A percentile compares a stretch with the other conserved stretches of the same genome.
phyloP scores from a whole-genome alignment of 75 land plant genomes.

The Selaginella moellendorffii region DNA sequence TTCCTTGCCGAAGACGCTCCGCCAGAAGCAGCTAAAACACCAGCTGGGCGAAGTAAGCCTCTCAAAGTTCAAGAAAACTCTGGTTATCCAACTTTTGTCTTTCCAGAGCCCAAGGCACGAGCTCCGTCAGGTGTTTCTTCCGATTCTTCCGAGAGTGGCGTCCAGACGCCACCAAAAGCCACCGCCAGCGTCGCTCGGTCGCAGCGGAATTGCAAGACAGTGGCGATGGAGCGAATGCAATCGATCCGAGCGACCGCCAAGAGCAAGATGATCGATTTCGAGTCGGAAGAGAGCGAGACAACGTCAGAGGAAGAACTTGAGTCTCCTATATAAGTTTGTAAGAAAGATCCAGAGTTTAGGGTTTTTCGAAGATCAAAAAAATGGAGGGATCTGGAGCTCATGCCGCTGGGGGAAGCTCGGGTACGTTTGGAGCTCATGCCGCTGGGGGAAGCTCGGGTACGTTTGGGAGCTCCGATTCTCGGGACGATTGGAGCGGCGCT shows the following conservation, averaged over 20 bases:
- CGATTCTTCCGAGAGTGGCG: no score
- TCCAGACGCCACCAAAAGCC: slow-evolving; percentile 14
- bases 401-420: not conserved
- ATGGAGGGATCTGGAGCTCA: not conserved
- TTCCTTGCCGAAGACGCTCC: slow-evolving; percentile 20
- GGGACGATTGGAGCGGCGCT: no score
- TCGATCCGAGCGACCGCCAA: not conserved
- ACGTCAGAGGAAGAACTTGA: not conserved
- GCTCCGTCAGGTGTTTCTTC: no score
- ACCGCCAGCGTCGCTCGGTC: slow-evolving; percentile 29
- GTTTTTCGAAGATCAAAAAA: no score
- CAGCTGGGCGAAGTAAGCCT: slow-evolving; percentile 13
- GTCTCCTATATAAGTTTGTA: no score
- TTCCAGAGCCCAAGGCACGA: no score
- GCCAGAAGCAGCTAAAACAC: slow-evolving; percentile 21
- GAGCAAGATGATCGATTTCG: not conserved
- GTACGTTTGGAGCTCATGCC: not conserved
- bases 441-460: not conserved
- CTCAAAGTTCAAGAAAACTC: no score
- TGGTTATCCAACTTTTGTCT: no score
- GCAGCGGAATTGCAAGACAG: slow-evolving; percentile 71
- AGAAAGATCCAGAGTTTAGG: no score
- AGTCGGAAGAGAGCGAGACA: not conserved
- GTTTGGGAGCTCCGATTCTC: not conserved
- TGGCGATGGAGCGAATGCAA: slow-evolving; percentile 47